Conservation (phyloP, 2,329 filamentous ascomycete genomes). For the Metarhizium brunneum region DNA sequence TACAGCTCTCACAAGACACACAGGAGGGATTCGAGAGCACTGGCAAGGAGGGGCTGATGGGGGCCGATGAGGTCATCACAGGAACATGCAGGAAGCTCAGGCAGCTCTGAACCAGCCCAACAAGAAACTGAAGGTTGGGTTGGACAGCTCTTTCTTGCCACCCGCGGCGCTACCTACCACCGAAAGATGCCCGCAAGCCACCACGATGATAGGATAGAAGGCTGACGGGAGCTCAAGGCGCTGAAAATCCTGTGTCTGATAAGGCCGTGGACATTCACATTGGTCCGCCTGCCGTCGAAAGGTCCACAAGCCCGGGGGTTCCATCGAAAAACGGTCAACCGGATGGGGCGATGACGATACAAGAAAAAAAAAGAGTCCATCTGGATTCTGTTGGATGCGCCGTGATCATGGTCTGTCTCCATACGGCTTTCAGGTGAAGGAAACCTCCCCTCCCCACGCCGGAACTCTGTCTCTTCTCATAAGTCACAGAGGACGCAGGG, state of each 20-base stretch:
- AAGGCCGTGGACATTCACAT: neutral
- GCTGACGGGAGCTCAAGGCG: neutral
- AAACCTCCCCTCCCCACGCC: no score
- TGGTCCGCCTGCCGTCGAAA: neutral
- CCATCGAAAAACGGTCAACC: neutral
- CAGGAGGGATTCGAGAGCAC: neutral
- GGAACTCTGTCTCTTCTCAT: no score
- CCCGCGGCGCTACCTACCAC: neutral
- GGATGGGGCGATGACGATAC: slow-evolving; percentile 31
- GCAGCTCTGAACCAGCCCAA: neutral
- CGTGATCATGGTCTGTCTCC: no score
- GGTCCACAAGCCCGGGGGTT: neutral
- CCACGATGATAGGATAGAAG: neutral
- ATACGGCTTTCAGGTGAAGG: no score
- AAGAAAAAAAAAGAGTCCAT: neutral
- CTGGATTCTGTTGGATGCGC: neutral
- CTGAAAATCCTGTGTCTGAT: neutral
- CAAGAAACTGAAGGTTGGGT: neutral
- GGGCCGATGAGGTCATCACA: neutral
- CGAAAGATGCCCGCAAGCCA: neutral
- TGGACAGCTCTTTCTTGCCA: neutral
- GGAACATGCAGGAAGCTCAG: neutral
- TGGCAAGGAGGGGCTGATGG: neutral
- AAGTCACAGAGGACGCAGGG: no score
- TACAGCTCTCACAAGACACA: neutral